These are phyloP conservation scores for Zygotorulaspora sp. DNA, from an alignment of 805 yeast genomes.

Conservation along the genomic window DNA sequence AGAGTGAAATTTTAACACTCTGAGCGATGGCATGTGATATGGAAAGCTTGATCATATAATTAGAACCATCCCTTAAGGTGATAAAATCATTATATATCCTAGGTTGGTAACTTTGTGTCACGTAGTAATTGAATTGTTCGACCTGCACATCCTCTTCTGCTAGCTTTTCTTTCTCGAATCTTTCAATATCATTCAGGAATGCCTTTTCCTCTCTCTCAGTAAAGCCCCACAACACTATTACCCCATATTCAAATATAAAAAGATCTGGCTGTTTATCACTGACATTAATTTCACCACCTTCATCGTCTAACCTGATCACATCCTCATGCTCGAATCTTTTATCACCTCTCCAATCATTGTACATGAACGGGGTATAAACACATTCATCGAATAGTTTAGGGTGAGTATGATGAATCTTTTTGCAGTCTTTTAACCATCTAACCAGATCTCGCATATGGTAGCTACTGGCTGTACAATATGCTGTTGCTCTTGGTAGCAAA, in stretches of 20 bases:
- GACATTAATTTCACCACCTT: conserved; percentile 91
- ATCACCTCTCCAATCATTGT: conserved; percentile 70
- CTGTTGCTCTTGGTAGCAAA: conserved; percentile 86
- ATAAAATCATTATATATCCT: conserved; percentile 93
- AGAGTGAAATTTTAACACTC: conserved; percentile 88
- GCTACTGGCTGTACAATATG: conserved; percentile 92
- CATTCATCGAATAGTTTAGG: conserved; percentile 94
- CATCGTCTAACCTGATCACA: conserved; percentile 75
- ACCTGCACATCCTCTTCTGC: conserved; percentile 85
- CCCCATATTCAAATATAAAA: conserved; percentile 93
- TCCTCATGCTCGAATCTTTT: conserved; percentile 41
- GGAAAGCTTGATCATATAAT: conserved; percentile 87
- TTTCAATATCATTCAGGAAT: conserved; percentile 78
- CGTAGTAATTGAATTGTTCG: conserved; percentile 92
- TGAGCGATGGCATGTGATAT: conserved; percentile 96
- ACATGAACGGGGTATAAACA: conserved; percentile 81
- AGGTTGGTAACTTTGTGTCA: conserved; percentile 92
- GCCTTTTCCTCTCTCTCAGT: conserved; percentile 76
- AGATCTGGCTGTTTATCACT: conserved; percentile 73
- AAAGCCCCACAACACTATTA: conserved; percentile 96
- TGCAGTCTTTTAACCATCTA: conserved; percentile 79
- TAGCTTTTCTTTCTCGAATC: conserved; percentile 85
- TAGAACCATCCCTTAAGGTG: conserved; percentile 80
- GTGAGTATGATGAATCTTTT: conserved; percentile 64
- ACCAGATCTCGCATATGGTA: conserved; percentile 83